Conservation (phyloP, 306 rosid species). For the Cucurbita pepo region DNA sequence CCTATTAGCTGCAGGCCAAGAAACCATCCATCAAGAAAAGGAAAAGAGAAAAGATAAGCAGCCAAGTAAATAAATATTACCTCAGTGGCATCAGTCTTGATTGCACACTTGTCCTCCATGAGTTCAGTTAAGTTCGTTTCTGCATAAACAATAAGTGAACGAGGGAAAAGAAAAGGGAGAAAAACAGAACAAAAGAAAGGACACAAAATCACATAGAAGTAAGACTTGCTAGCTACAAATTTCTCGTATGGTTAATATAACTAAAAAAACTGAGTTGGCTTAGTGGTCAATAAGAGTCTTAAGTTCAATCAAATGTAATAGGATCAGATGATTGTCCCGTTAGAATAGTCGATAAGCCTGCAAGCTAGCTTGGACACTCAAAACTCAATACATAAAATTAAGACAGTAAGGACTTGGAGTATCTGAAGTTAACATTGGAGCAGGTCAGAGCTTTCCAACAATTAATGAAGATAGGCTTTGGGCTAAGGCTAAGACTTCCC, state of each 20-base stretch:
- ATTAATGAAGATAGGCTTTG: background rate
- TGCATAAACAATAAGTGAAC: background rate
- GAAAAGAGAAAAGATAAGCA: background rate
- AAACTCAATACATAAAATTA: too few relatives aligned
- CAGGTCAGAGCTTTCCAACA: background rate
- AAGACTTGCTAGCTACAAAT: background rate
- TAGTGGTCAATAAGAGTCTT: background rate
- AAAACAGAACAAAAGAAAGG: background rate
- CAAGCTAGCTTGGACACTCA: background rate
- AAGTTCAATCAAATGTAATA: background rate
- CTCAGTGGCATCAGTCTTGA: slow-evolving; percentile 65
- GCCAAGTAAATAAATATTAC: slow-evolving; percentile 18
- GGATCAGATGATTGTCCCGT: background rate
- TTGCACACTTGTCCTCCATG: slow-evolving; percentile 42
- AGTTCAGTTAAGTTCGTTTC: background rate
- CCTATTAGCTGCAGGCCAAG: slow-evolving; percentile 40
- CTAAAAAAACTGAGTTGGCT: background rate
- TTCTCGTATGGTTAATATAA: background rate
- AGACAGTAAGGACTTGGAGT: too few relatives aligned
- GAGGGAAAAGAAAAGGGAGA: background rate
- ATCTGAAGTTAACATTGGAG: background rate
- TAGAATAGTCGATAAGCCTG: background rate
- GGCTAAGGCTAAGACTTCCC: background rate
- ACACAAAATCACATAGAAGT: background rate
- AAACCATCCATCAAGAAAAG: background rate